Evolutionary conservation across 2,329 filamentous ascomycete genomes (phyloP).

Genomic region (Xylaria sp.): DNA sequence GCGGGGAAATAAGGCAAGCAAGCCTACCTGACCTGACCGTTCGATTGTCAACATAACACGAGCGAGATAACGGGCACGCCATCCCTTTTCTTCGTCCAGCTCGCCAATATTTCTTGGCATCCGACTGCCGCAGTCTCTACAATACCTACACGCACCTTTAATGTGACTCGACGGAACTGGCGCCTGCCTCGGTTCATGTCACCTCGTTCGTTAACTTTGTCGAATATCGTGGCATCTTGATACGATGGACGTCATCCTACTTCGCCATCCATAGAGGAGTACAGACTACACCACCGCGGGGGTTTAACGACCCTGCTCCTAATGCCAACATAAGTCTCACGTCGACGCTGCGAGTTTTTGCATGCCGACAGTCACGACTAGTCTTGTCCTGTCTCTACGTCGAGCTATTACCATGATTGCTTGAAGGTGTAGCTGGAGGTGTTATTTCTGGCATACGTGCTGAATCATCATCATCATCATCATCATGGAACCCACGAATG

Average conservation of each 20-base stretch:
- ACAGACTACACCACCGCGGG: conserved; percentile 19
- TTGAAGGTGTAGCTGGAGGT: conserved; percentile 10
- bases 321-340: conserved; percentile 22
- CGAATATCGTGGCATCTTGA: conserved; percentile 1
- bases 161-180: background rate
- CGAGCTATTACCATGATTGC: conserved; percentile 19
- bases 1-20: conserved; percentile 16
- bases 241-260: conserved; percentile 8
- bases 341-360: conserved; percentile 8
- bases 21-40: background rate
- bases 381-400: background rate
- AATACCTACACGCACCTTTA: conserved; percentile 6
- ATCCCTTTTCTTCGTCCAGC: conserved; percentile 21
- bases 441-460: conserved; percentile 3
- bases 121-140: conserved; percentile 1
- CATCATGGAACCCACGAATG: conserved; percentile 44
- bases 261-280: conserved; percentile 6
- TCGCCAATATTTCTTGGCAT: background rate
- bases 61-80: conserved; percentile 24
- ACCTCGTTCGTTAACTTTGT: background rate
- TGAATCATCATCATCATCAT: conserved; percentile 36
- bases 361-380: background rate
- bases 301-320: conserved; percentile 12
- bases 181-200: conserved; percentile 3
- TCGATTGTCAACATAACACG: conserved; percentile 13